Percentiles rank a stretch among this genome's conserved stretches.
Conservation (phyloP, 768 basidiomycete genomes). For the Pisolithus marmoratus region DNA sequence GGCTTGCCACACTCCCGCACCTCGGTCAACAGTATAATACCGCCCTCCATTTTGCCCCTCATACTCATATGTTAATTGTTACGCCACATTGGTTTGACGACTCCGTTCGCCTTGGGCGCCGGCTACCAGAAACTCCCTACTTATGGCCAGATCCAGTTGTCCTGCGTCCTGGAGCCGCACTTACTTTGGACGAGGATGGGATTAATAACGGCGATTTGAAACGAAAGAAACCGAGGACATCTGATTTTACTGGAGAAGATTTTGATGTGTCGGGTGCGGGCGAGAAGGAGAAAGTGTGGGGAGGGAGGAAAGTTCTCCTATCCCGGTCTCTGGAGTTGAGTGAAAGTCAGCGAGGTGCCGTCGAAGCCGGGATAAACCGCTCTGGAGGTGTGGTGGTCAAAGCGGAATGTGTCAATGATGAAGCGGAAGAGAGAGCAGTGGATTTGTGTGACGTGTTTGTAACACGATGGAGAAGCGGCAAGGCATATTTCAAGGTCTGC, state of each 20-base stretch:
- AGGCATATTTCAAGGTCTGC: conserved; percentile 64
- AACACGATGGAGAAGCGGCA: conserved; percentile 61
- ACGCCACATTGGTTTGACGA: conserved; percentile 94
- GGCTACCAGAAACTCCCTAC: conserved; percentile 50
- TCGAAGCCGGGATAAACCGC: conserved; percentile 53
- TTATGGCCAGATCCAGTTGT: conserved; percentile 71
- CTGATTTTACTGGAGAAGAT: conserved; percentile 13
- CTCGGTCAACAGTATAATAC: conserved; percentile 32
- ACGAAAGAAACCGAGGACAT: conserved; percentile 20
- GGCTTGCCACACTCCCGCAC: background rate
- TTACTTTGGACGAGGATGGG: conserved; percentile 11
- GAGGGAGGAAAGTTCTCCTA: conserved; percentile 54
- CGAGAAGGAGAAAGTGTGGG: conserved; percentile 50
- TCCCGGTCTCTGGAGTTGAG: conserved; percentile 52
- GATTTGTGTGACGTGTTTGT: conserved; percentile 68
- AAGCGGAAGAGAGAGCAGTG: conserved; percentile 29
- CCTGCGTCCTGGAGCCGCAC: conserved; percentile 24
- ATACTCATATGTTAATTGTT: conserved; percentile 60
- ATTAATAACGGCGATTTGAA: conserved; percentile 13
- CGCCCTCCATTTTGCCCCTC: conserved; percentile 51
- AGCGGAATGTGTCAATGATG: conserved; percentile 36
- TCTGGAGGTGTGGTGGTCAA: conserved; percentile 55
- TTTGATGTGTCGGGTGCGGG: conserved; percentile 10
- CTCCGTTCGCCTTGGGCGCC: conserved; percentile 51
- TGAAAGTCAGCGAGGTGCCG: conserved; percentile 41